phyloP scores from a whole-genome alignment of 2,329 filamentous ascomycete species.

The Phialophora tarda region DNA sequence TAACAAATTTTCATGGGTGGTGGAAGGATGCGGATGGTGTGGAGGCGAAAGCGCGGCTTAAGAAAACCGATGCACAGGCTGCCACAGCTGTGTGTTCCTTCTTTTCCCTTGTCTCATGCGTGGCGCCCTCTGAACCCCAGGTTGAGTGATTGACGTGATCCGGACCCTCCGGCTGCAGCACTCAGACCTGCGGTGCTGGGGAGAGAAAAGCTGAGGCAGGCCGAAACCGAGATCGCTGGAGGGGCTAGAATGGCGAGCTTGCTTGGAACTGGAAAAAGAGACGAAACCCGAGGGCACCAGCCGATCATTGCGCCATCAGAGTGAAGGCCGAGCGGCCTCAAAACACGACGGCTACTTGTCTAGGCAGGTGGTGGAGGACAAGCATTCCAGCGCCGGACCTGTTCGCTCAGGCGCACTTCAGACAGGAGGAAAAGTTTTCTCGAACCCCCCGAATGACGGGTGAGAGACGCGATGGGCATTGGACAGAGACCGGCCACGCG shows the following conservation, averaged over 20 bases:
- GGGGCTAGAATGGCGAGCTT: conserved; percentile 5
- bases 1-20: conserved; percentile 37
- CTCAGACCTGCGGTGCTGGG: not conserved
- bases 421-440: conserved; percentile 14
- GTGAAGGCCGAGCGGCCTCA: not conserved
- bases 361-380: not conserved
- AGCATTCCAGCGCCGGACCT: not conserved
- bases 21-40: conserved; percentile 25
- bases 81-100: not conserved
- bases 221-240: conserved; percentile 16
- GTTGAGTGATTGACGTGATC: conserved; percentile 10
- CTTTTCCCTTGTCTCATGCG: conserved; percentile 1
- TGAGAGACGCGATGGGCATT: conserved; percentile 4
- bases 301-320: conserved; percentile 27
- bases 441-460: conserved; percentile 3
- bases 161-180: conserved; percentile 7
- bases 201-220: not conserved
- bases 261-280: conserved; percentile 18
- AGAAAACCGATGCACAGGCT: conserved; percentile 13
- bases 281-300: conserved; percentile 20
- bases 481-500: conserved; percentile 10
- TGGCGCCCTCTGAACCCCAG: conserved; percentile 10
- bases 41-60: conserved; percentile 23
- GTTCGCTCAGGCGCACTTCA: not conserved
- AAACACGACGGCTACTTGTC: not conserved